Evolutionary conservation across 2,329 filamentous ascomycete genomes (phyloP).

Genomic region (Arthrobotrys sphaeroides): DNA sequence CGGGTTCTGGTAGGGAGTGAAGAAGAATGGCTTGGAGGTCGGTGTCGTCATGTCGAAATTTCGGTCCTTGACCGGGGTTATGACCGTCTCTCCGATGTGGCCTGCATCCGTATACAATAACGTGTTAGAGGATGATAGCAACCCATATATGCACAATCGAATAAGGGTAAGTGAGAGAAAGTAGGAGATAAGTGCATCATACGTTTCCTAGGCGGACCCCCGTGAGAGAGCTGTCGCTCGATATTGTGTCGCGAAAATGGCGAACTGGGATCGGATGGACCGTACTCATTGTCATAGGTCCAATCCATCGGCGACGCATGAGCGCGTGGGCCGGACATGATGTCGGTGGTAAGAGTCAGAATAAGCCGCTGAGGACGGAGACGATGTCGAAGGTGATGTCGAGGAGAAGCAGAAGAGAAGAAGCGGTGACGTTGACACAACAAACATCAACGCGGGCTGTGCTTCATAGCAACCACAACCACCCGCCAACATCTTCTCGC

Average conservation of each 20-base stretch:
- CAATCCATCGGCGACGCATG: constrained; percentile 67
- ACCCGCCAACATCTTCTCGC: neutral
- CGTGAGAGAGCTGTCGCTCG: constrained; percentile 61
- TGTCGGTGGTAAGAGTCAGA: too few relatives aligned
- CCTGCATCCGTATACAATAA: constrained; percentile 3
- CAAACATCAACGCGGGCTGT: constrained; percentile 16
- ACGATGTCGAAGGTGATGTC: neutral
- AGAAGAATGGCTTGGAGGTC: constrained; percentile 39
- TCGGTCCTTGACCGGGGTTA: constrained; percentile 50
- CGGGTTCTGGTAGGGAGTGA: constrained; percentile 38
- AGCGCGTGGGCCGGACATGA: constrained; percentile 58
- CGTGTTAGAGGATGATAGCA: neutral
- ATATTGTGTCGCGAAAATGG: constrained; percentile 62
- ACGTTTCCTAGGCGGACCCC: constrained; percentile 44
- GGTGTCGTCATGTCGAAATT: constrained; percentile 39
- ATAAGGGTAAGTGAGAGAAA: neutral
- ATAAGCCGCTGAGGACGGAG: neutral
- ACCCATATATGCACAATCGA: neutral
- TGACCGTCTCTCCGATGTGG: constrained; percentile 38
- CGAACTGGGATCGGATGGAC: constrained; percentile 64
- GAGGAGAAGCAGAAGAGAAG: neutral
- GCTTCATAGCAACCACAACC: constrained; percentile 43
- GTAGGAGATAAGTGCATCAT: neutral
- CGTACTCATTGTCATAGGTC: constrained; percentile 65
- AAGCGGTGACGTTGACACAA: constrained; percentile 14